A percentile compares a stretch with the other conserved stretches of the same genome.
Evolutionary conservation across 441 rosid species (phyloP).

Genomic region (Omphalea diandra): DNA sequence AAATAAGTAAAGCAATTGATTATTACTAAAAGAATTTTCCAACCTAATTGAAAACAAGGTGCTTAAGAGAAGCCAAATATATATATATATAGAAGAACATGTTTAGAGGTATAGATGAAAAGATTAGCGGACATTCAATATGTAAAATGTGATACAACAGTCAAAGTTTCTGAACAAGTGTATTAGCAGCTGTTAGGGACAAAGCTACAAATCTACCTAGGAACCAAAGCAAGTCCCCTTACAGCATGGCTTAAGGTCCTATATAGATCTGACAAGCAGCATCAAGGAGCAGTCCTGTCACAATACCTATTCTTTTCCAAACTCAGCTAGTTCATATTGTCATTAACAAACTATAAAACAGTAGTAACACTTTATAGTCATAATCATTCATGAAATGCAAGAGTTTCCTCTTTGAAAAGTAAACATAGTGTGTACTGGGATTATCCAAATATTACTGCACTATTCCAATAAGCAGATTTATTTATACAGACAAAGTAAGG

Average conservation of each 20-base stretch:
- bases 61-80: conserved; percentile 5
- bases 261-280: conserved; percentile 7
- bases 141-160: not conserved
- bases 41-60: conserved; percentile 17
- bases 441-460: not conserved
- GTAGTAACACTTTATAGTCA: not conserved
- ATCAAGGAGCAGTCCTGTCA: not conserved
- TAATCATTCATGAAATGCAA: not conserved
- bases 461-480: not conserved
- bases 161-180: not conserved
- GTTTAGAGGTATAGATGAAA: not conserved
- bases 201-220: conserved; percentile 17
- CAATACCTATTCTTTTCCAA: not conserved
- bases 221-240: conserved; percentile 1
- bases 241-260: conserved; percentile 9
- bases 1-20: conserved; percentile 28
- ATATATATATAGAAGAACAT: conserved; percentile 4
- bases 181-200: conserved; percentile 2
- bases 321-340: not conserved
- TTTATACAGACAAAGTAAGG: not conserved
- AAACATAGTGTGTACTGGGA: not conserved
- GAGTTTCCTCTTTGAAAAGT: not conserved
- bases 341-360: not conserved
- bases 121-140: not conserved
- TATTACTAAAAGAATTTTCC: conserved; percentile 15